Evolutionary conservation across 192 early-diverging fungal genomes (phyloP).

Genomic region (Gaertneriomyces sp.): DNA sequence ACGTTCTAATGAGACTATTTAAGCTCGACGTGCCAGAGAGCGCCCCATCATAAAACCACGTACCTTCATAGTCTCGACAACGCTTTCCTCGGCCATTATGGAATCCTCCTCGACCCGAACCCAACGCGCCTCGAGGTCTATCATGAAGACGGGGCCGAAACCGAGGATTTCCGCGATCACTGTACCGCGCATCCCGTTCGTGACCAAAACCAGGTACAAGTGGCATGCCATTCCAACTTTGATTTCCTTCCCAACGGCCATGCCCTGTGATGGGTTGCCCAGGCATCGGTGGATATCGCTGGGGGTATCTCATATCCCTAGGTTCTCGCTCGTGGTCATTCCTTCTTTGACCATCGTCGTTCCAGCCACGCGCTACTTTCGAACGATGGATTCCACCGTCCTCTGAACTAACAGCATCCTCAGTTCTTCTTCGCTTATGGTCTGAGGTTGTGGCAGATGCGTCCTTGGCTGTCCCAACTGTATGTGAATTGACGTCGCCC

Average conservation of each 20-base stretch:
- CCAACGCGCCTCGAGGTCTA: slow-evolving; percentile 15
- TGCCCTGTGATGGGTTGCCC: background rate
- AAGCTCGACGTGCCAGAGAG: background rate
- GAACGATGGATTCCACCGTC: slow-evolving; percentile 10
- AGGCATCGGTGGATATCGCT: background rate
- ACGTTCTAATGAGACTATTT: slow-evolving; percentile 50
- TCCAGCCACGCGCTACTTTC: background rate
- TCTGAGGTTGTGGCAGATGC: slow-evolving; percentile 1
- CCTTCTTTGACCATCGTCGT: background rate
- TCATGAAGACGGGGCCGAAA: background rate
- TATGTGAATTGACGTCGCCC: background rate
- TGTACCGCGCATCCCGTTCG: slow-evolving; percentile 1
- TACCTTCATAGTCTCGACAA: slow-evolving; percentile 81
- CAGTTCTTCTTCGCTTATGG: slow-evolving; percentile 11
- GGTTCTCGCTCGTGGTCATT: background rate
- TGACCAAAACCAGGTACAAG: background rate
- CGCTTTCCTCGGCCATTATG: slow-evolving; percentile 40
- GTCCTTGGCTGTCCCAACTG: background rate
- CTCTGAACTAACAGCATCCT: slow-evolving; percentile 25
- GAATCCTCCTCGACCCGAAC: slow-evolving; percentile 36
- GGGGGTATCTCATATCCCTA: slow-evolving; percentile 3
- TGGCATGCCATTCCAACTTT: background rate
- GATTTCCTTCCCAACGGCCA: background rate
- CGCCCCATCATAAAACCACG: background rate
- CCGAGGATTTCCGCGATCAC: background rate